Percentiles rank a stretch among this genome's conserved stretches.
These are phyloP conservation scores for Neonectria ditissima DNA, from an alignment of 2,329 filamentous ascomycete genomes.

Conservation along the genomic window DNA sequence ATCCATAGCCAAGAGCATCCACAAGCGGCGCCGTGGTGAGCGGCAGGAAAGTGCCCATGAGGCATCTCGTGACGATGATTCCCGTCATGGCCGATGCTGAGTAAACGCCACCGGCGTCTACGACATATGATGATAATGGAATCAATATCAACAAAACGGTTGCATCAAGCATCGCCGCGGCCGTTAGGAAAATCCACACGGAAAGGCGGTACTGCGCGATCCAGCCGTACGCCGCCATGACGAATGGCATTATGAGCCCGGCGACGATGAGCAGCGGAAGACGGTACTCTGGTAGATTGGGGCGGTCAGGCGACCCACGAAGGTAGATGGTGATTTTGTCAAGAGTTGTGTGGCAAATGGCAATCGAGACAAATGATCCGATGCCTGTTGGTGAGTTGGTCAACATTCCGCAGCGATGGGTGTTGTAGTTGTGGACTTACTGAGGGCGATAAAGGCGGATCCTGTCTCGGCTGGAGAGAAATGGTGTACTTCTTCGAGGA, in stretches of 20 bases:
- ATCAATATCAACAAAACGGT: slow-evolving; percentile 60
- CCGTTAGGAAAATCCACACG: slow-evolving; percentile 56
- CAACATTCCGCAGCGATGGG: not conserved
- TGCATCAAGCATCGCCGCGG: slow-evolving; percentile 59
- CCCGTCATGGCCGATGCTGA: slow-evolving; percentile 69
- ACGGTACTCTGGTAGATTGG: slow-evolving; percentile 64
- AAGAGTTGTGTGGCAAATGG: slow-evolving; percentile 62
- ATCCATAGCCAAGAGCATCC: slow-evolving; percentile 62
- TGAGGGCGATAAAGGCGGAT: slow-evolving; percentile 58
- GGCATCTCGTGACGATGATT: slow-evolving; percentile 65
- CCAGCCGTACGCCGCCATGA: slow-evolving; percentile 64
- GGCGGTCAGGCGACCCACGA: slow-evolving; percentile 52
- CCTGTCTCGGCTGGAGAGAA: slow-evolving; percentile 65
- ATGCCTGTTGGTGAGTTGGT: slow-evolving; percentile 50
- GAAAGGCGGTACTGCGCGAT: slow-evolving; percentile 57
- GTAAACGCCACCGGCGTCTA: slow-evolving; percentile 67
- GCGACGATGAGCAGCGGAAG: slow-evolving; percentile 65
- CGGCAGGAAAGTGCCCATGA: slow-evolving; percentile 69
- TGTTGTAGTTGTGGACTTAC: slow-evolving; percentile 12
- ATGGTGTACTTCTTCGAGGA: slow-evolving; percentile 61
- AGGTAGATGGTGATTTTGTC: slow-evolving; percentile 66
- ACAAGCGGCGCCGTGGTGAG: slow-evolving; percentile 62
- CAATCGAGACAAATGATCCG: slow-evolving; percentile 60
- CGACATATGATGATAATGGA: slow-evolving; percentile 66
- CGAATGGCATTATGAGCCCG: slow-evolving; percentile 58